Conservation (phyloP, 208 protist genomes). For the Porcisia deanei region DNA sequence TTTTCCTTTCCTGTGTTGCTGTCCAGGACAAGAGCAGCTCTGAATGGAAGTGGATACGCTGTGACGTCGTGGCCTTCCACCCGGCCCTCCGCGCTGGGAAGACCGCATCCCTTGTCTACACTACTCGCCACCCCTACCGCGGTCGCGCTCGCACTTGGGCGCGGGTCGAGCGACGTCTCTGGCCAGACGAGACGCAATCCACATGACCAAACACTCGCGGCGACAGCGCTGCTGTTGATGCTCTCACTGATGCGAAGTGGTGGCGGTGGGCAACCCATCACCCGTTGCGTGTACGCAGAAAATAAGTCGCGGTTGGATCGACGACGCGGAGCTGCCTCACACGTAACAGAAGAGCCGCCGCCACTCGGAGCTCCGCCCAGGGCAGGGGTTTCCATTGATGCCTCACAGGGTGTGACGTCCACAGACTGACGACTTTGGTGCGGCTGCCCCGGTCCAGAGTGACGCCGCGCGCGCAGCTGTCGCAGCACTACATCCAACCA, state of each 20-base stretch:
- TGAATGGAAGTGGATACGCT: neutral
- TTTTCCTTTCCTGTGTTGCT: neutral
- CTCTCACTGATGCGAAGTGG: neutral
- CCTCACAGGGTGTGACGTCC: neutral
- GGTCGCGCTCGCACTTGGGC: neutral
- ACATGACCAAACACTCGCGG: neutral
- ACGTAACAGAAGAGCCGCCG: neutral
- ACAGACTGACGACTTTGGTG: neutral
- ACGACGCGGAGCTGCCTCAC: neutral
- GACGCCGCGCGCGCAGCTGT: neutral
- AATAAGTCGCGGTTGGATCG: no score
- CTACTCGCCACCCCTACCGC: neutral
- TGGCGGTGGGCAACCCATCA: neutral
- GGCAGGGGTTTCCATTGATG: neutral
- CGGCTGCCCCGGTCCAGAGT: neutral
- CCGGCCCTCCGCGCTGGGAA: neutral
- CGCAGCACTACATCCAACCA: conserved; percentile 7
- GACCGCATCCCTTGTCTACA: neutral
- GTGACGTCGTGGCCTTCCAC: neutral
- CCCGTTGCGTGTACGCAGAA: conserved; percentile 1
- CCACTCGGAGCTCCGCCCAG: neutral
- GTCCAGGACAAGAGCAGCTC: neutral
- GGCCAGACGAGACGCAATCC: conserved; percentile 2
- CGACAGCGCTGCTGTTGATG: neutral
- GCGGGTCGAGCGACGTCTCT: neutral